Evolutionary conservation across 2,329 filamentous ascomycete species (phyloP).

Genomic region (Sporothrix pseudoabietina): DNA sequence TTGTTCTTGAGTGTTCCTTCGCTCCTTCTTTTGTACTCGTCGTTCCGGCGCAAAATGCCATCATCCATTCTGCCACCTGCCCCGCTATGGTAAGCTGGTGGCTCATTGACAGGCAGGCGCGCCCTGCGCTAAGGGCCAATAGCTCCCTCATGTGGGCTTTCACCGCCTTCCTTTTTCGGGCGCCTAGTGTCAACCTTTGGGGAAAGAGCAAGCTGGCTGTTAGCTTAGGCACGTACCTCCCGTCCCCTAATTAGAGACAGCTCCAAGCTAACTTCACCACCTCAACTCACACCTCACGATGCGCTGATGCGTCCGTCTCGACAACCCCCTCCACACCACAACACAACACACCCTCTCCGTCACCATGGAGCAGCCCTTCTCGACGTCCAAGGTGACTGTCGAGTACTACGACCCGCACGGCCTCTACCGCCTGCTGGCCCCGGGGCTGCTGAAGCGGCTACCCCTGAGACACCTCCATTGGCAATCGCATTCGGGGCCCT

Average conservation of each 20-base stretch:
- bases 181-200: not conserved
- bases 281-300: not conserved
- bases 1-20: not conserved
- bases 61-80: constrained; percentile 28
- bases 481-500: constrained; percentile 89
- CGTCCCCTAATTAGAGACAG: not conserved
- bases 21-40: not conserved
- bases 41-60: constrained; percentile 14
- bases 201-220: constrained; percentile 15
- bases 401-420: constrained; percentile 95
- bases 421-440: constrained; percentile 79
- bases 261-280: not conserved
- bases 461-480: constrained; percentile 92
- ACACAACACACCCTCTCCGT: not conserved
- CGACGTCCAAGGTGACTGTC: constrained; percentile 80
- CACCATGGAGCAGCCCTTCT: constrained; percentile 66
- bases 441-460: constrained; percentile 74
- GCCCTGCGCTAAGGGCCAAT: constrained; percentile 12
- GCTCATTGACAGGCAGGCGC: not conserved
- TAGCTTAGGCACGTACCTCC: not conserved
- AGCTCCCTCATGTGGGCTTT: not conserved
- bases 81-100: constrained; percentile 14
- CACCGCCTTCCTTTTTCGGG: constrained; percentile 29
- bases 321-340: not conserved
- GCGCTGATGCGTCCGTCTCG: constrained; percentile 2